A percentile compares a stretch with the other conserved stretches of the same genome.
phyloP scores from a whole-genome alignment of 2,329 filamentous ascomycete genomes.

The Paecilomyces niveus region DNA sequence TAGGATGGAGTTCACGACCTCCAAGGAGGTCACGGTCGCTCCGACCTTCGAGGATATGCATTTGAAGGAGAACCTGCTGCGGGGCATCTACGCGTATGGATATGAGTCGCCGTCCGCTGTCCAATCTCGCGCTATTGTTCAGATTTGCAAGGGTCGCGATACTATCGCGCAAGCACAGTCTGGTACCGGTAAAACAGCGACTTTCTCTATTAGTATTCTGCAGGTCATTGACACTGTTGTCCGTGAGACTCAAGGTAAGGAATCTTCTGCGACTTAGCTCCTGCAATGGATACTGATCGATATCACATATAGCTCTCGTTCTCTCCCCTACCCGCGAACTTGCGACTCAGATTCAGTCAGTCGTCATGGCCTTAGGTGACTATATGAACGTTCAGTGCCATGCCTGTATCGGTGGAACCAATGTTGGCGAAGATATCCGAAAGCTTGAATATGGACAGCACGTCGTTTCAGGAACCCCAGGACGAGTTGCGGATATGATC shows the following conservation, averaged over 20 bases:
- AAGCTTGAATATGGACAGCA: constrained; percentile 97
- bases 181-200: constrained; percentile 93
- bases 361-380: constrained; percentile 98
- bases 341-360: constrained; percentile 95
- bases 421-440: constrained; percentile 94
- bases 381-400: constrained; percentile 99
- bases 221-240: constrained; percentile 93
- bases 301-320: constrained; percentile 59
- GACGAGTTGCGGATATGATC: constrained; percentile 84
- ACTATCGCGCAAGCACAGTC: constrained; percentile 98
- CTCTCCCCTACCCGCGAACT: constrained; percentile 94
- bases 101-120: constrained; percentile 98
- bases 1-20: constrained; percentile 96
- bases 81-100: constrained; percentile 95
- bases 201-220: constrained; percentile 92
- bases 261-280: background rate
- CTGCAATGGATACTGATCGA: constrained; percentile 2
- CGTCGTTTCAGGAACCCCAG: constrained; percentile 95
- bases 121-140: constrained; percentile 95
- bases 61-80: constrained; percentile 91
- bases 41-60: constrained; percentile 96
- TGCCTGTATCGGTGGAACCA: constrained; percentile 95
- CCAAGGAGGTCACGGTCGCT: constrained; percentile 89
- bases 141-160: constrained; percentile 97
- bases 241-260: constrained; percentile 69